Evolutionary conservation across 495 filamentous ascomycete species (phyloP).

Genomic region (Aspergillus sclerotioniger): DNA sequence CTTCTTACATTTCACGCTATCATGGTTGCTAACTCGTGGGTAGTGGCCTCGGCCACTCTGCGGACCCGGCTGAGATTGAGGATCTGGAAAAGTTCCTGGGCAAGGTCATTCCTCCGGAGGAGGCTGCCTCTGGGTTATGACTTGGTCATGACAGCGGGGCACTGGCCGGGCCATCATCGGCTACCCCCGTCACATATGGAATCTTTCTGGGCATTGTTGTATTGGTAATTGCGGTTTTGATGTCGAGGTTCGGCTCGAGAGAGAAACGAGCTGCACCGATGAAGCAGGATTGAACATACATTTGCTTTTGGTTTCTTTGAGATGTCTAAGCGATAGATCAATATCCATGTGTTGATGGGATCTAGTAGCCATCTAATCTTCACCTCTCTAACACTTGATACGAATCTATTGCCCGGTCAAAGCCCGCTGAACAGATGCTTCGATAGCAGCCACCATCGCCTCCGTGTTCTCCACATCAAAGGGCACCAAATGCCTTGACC

Average conservation of each 20-base stretch:
- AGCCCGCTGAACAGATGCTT: slow-evolving; percentile 30
- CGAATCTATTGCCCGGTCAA: slow-evolving; percentile 11
- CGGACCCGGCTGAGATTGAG: slow-evolving; percentile 74
- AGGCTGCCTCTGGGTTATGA: slow-evolving; percentile 53
- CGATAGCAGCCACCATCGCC: slow-evolving; percentile 31
- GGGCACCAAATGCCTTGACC: slow-evolving; percentile 39
- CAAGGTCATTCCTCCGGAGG: slow-evolving; percentile 58
- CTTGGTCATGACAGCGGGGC: slow-evolving; percentile 22
- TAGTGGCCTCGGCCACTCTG: slow-evolving; percentile 72
- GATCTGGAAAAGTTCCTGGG: slow-evolving; percentile 77
- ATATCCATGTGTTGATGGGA: background rate
- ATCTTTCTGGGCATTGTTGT: slow-evolving; percentile 43
- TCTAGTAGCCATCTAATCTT: background rate
- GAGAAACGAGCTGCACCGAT: slow-evolving; percentile 7
- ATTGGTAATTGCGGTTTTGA: slow-evolving; percentile 51
- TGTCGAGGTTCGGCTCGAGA: slow-evolving; percentile 45
- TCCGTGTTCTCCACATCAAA: slow-evolving; percentile 39
- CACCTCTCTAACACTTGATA: background rate
- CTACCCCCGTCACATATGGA: slow-evolving; percentile 19
- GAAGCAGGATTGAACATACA: slow-evolving; percentile 8
- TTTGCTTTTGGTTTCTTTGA: background rate
- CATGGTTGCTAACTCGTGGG: slow-evolving; percentile 15
- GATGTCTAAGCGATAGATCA: background rate
- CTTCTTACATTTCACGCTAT: background rate
- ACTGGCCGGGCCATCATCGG: background rate